Conservation (phyloP, 2,329 filamentous ascomycete genomes). For the Incumbomyces delicatus region DNA sequence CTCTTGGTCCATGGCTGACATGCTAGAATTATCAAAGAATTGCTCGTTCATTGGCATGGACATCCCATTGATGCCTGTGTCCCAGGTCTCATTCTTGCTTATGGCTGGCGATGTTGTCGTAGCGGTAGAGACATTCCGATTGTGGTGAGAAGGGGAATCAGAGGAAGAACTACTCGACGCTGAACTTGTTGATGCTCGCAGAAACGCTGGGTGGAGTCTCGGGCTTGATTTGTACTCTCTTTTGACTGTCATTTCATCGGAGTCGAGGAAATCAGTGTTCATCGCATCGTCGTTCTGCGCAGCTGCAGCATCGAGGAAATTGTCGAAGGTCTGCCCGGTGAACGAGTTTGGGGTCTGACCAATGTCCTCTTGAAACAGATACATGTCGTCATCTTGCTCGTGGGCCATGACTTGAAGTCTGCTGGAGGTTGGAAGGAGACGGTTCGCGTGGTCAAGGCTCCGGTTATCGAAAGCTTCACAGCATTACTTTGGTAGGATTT, state of each 20-base stretch:
- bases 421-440: too few relatives aligned
- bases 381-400: slow-evolving; percentile 32
- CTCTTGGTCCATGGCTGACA: slow-evolving; percentile 29
- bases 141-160: slow-evolving; percentile 32
- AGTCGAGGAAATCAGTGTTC: slow-evolving; percentile 24
- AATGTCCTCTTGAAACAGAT: slow-evolving; percentile 32
- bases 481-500: too few relatives aligned
- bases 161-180: slow-evolving; percentile 35
- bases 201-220: slow-evolving; percentile 18
- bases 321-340: slow-evolving; percentile 34
- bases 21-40: slow-evolving; percentile 30
- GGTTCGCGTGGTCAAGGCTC: too few relatives aligned
- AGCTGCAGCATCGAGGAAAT: slow-evolving; percentile 29
- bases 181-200: slow-evolving; percentile 35
- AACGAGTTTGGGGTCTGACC: slow-evolving; percentile 28
- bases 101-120: slow-evolving; percentile 32
- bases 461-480: too few relatives aligned
- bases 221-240: slow-evolving; percentile 15
- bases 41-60: slow-evolving; percentile 30
- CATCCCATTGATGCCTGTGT: slow-evolving; percentile 24
- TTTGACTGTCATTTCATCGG: slow-evolving; percentile 17
- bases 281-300: slow-evolving; percentile 22
- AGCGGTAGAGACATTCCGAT: slow-evolving; percentile 30
- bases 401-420: slow-evolving; percentile 12
- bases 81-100: slow-evolving; percentile 19